phyloP scores from a whole-genome alignment of 164 flowering plant species.

The Vitis riparia region DNA sequence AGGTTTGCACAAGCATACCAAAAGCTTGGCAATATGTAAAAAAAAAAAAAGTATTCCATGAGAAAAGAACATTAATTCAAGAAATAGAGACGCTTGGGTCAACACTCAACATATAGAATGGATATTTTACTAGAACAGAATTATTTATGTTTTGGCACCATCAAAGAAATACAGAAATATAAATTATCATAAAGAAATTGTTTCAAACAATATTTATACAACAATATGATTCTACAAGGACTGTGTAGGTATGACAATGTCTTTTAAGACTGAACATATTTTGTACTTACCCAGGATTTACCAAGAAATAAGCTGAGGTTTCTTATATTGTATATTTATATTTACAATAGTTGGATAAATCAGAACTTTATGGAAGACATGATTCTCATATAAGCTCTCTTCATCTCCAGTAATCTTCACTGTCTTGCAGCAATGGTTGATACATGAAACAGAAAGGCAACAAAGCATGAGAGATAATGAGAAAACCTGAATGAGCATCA shows the following conservation, averaged over 20 bases:
- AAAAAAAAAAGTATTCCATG: too few species aligned
- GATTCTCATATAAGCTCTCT: background rate
- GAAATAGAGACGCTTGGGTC: too few species aligned
- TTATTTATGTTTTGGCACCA: too few species aligned
- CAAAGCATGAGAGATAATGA: background rate
- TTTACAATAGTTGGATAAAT: background rate
- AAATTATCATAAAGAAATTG: background rate
- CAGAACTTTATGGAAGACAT: background rate
- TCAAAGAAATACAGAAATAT: background rate
- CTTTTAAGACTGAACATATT: background rate
- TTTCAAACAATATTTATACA: background rate
- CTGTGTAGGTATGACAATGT: background rate
- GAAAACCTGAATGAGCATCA: background rate
- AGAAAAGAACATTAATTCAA: too few species aligned
- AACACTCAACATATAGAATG: too few species aligned
- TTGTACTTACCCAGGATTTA: background rate
- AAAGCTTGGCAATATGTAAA: too few species aligned
- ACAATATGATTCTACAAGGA: background rate
- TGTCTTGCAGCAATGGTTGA: background rate
- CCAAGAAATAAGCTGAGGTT: background rate
- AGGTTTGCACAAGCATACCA: too few species aligned
- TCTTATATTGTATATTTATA: too few species aligned
- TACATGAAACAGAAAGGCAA: background rate
- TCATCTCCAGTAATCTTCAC: background rate
- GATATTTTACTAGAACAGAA: too few species aligned